These are phyloP conservation scores for Colletotrichum ledebouriae DNA, from an alignment of 2,329 filamentous ascomycete species.

Conservation along the genomic window DNA sequence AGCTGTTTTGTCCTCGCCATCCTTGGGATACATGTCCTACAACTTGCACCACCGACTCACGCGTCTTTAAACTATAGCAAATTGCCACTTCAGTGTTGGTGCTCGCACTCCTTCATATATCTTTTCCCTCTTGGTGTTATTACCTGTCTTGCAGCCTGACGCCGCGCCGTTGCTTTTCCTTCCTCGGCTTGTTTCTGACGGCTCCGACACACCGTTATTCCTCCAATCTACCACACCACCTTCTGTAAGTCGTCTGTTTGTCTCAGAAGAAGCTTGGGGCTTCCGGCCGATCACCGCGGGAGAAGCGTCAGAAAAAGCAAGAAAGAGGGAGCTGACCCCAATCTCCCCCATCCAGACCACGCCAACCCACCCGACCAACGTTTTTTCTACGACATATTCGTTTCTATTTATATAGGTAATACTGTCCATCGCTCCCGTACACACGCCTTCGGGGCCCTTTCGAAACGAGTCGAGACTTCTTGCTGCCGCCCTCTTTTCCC, in stretches of 20 bases:
- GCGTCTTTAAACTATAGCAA: conserved; percentile 2
- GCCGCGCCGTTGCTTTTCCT: conserved; percentile 37
- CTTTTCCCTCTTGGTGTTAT: conserved; percentile 17
- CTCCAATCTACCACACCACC: conserved; percentile 9
- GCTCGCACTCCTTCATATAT: conserved; percentile 10
- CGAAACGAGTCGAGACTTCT: neutral
- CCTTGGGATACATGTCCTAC: conserved; percentile 30
- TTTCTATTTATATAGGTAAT: conserved; percentile 26
- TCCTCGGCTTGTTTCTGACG: conserved; percentile 19
- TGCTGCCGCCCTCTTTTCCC: neutral
- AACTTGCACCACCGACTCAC: conserved; percentile 15
- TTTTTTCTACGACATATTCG: conserved; percentile 30
- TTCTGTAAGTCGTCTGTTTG: conserved; percentile 31
- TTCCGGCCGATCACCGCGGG: conserved; percentile 21
- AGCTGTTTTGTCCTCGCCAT: conserved; percentile 20
- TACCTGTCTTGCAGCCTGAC: conserved; percentile 22
- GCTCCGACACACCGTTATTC: conserved; percentile 28
- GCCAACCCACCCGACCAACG: conserved; percentile 20
- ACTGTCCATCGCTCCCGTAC: conserved; percentile 10
- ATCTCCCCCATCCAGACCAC: conserved; percentile 29
- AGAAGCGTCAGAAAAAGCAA: conserved; percentile 35
- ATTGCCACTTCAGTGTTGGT: conserved; percentile 39
- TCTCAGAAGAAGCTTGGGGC: conserved; percentile 24
- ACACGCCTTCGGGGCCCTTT: conserved; percentile 14
- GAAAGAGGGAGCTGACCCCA: conserved; percentile 36